Conservation (phyloP, 495 filamentous ascomycete genomes). For the Trichoderma erinaceum region DNA sequence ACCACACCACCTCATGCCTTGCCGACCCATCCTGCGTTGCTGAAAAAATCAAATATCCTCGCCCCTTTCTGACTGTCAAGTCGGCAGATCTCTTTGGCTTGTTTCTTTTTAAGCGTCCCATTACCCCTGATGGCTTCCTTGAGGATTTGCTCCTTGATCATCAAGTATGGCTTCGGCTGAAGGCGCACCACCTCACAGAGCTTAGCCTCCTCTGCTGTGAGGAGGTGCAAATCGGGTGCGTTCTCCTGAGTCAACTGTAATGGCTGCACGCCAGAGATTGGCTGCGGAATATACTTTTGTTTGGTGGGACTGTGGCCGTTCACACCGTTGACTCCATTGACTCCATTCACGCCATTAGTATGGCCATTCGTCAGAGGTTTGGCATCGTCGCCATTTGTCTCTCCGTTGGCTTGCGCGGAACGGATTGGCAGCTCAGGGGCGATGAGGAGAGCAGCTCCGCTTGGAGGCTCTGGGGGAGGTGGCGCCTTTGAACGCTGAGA, state of each 20-base stretch:
- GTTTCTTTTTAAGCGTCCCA: constrained; percentile 84
- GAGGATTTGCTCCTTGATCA: constrained; percentile 84
- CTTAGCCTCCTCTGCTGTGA: constrained; percentile 78
- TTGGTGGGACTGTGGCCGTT: constrained; percentile 31
- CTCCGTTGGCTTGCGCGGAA: constrained; percentile 23
- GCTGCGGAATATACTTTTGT: constrained; percentile 39
- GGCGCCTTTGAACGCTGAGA: constrained; percentile 52
- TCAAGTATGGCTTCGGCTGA: constrained; percentile 87
- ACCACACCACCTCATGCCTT: constrained; percentile 44
- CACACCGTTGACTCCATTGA: constrained; percentile 28
- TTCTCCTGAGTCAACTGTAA: constrained; percentile 69
- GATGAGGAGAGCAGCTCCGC: constrained; percentile 64
- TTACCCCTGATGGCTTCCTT: constrained; percentile 85
- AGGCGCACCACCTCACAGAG: constrained; percentile 76
- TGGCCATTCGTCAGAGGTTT: constrained; percentile 39
- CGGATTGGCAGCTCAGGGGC: constrained; percentile 69
- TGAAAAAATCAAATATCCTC: constrained; percentile 89
- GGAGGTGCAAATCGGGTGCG: constrained; percentile 73
- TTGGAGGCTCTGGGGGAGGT: constrained; percentile 60
- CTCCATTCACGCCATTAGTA: constrained; percentile 26
- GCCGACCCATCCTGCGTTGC: constrained; percentile 84
- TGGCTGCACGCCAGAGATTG: constrained; percentile 52
- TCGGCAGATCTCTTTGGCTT: constrained; percentile 58
- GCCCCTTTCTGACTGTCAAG: constrained; percentile 48
- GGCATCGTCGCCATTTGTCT: constrained; percentile 29